Base-by-base conservation (phyloP, 495 filamentous ascomycete species). In the Xylaria palmicola region DNA sequence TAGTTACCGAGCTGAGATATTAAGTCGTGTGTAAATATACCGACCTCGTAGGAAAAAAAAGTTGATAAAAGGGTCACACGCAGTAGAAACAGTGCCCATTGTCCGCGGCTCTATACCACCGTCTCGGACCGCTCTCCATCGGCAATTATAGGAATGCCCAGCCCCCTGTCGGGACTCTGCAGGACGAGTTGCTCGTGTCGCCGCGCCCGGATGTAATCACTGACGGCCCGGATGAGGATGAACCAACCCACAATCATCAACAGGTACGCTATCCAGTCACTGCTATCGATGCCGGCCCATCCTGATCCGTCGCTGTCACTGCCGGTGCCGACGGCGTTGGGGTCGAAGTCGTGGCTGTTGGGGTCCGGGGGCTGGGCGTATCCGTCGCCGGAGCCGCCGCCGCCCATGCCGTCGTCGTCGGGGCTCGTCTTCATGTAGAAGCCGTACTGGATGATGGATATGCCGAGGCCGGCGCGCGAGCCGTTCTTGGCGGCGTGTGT, bases 171-270 rank as follows among this genome's bases (percentile, higher is more conserved):
- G 6, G 95, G 94, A 72, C 93, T 97, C 72, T 96, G 92, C 64
- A 97, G 72, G 7, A 98, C 91, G 44, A 98, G 79, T 69, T 92
- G 89, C 77, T 98, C 93, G 72, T 97, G 95, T 67, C 89, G 84
- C 68, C 93, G 81, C 44, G 91, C 93, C 57, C 85, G 86, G 47
- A 98, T 74, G 72, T 92, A 98, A 68, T 97, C 92, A 68, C 87
- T 90, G 48, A 97, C 88, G 13, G 91, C 85, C 68, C 90, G 83
- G 62, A 98, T 98, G 54, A 98, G 75, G 52, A 98, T 91, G 65
- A 98, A 98, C 94, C 94, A 98, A 3, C 94, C 94, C 13, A 97
- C 88, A 74, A 98, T 90, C 94, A 98, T 98, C 59, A 98, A 75
- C 9, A 89, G 73, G 68, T 98, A 98, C n/a, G 93, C 90, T 36